Percentiles rank a stretch among this genome's conserved stretches.
phyloP scores from a whole-genome alignment of 2,329 filamentous ascomycete genomes.

The Juglanconis juglandina region DNA sequence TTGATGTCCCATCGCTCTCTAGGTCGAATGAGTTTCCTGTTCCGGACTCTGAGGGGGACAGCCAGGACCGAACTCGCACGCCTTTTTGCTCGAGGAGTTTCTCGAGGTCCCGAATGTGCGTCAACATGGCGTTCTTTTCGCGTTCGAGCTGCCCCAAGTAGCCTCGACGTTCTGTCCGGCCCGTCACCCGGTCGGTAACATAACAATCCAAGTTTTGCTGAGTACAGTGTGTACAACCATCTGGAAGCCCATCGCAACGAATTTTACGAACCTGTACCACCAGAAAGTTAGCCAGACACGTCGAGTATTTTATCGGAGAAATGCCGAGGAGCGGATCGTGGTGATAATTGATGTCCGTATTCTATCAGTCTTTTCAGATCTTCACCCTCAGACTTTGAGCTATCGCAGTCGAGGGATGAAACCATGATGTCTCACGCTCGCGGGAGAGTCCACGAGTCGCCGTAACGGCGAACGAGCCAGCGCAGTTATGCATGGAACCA shows the following conservation, averaged over 20 bases:
- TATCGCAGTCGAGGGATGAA: background rate
- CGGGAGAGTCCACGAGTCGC: background rate
- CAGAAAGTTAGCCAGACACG: background rate
- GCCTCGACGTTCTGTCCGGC: constrained; percentile 73
- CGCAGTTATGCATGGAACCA: too few relatives aligned
- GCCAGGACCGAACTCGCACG: constrained; percentile 55
- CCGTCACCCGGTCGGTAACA: constrained; percentile 83
- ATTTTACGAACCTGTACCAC: constrained; percentile 73
- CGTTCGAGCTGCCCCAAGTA: constrained; percentile 75
- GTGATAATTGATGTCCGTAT: background rate
- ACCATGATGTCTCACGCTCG: background rate
- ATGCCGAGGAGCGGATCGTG: background rate
- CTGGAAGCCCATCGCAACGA: constrained; percentile 74
- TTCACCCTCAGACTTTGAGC: too few relatives aligned
- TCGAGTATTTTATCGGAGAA: background rate
- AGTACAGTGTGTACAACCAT: constrained; percentile 78
- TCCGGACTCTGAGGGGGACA: constrained; percentile 29
- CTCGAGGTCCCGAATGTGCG: constrained; percentile 66
- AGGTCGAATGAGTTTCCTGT: constrained; percentile 27
- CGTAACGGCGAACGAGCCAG: background rate
- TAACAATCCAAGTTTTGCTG: constrained; percentile 74
- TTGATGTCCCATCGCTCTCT: constrained; percentile 24
- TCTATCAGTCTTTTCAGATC: background rate
- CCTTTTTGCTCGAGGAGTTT: constrained; percentile 59
- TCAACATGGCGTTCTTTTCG: constrained; percentile 65